Percentiles rank a stretch among this genome's conserved stretches.
These are phyloP conservation scores for Beverwykella pulmonaria DNA, from an alignment of 495 filamentous ascomycete genomes.

Conservation along the genomic window DNA sequence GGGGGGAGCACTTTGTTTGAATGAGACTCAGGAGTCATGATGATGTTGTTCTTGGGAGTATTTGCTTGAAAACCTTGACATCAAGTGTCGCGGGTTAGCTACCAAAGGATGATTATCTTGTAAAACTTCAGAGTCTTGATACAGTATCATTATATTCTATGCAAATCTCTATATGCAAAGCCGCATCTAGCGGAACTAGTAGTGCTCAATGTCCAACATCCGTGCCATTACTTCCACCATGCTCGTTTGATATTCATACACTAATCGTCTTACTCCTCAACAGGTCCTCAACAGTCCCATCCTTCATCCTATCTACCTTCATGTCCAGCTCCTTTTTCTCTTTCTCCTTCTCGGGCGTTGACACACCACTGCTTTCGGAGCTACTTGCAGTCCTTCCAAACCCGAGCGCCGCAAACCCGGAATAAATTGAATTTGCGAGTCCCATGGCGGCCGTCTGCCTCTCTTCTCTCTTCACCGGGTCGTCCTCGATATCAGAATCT, in stretches of 20 bases:
- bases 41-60: not conserved
- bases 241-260: not conserved
- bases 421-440: slow-evolving; percentile 24
- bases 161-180: not conserved
- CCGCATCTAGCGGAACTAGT: not conserved
- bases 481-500: not conserved
- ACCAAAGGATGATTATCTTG: no score
- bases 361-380: slow-evolving; percentile 8
- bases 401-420: slow-evolving; percentile 23
- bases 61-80: no score
- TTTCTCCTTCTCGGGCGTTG: slow-evolving; percentile 5
- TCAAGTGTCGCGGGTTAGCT: no score
- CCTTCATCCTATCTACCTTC: slow-evolving; percentile 14
- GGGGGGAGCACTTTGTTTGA: no score
- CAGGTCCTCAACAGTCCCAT: slow-evolving; percentile 13
- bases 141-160: no score
- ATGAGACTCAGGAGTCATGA: no score
- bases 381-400: slow-evolving; percentile 18
- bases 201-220: not conserved
- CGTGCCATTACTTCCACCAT: not conserved
- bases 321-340: not conserved
- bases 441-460: not conserved
- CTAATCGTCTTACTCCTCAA: slow-evolving; percentile 10
- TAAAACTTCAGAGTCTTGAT: no score
- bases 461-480: not conserved